phyloP scores from a whole-genome alignment of 352 stramenopile genomes.

The Phytophthora macrochlamydospora region DNA sequence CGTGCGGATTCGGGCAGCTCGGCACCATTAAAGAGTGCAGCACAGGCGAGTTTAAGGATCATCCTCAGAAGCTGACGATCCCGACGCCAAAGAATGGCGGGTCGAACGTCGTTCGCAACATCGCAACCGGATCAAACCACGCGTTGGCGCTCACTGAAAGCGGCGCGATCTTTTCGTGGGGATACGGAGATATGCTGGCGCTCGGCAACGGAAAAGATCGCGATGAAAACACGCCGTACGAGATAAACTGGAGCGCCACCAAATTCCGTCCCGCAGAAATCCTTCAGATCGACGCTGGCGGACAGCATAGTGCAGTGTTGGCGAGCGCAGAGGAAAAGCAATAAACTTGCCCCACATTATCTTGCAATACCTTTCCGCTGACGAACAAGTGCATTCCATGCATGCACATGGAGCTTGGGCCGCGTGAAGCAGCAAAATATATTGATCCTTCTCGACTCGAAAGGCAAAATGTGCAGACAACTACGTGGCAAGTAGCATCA shows the following conservation, averaged over 20 bases:
- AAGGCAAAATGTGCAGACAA: slow-evolving; percentile 6
- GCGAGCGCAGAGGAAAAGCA: slow-evolving; percentile 33
- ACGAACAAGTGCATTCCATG: not conserved
- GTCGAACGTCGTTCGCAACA: slow-evolving; percentile 38
- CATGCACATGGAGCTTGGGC: not conserved
- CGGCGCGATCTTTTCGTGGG: slow-evolving; percentile 89
- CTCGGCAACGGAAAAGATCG: slow-evolving; percentile 87
- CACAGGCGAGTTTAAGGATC: slow-evolving; percentile 83
- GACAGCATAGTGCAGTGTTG: slow-evolving; percentile 88
- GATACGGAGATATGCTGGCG: slow-evolving; percentile 92
- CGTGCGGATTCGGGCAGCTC: slow-evolving; percentile 95
- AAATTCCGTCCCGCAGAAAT: slow-evolving; percentile 68
- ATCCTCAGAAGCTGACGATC: slow-evolving; percentile 75
- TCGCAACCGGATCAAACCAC: slow-evolving; percentile 90
- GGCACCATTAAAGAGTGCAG: slow-evolving; percentile 79
- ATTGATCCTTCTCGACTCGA: not conserved
- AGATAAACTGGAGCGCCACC: slow-evolving; percentile 74
- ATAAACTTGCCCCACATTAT: too few species aligned
- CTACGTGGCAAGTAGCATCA: slow-evolving; percentile 4
- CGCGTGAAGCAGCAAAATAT: not conserved
- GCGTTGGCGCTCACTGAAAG: slow-evolving; percentile 79
- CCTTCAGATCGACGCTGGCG: slow-evolving; percentile 83
- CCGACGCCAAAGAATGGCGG: slow-evolving; percentile 27
- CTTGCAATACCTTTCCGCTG: too few species aligned
- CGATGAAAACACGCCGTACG: slow-evolving; percentile 76